Base-by-base conservation (phyloP, 192 early-diverging fungal species). In the Backusella luteola region DNA sequence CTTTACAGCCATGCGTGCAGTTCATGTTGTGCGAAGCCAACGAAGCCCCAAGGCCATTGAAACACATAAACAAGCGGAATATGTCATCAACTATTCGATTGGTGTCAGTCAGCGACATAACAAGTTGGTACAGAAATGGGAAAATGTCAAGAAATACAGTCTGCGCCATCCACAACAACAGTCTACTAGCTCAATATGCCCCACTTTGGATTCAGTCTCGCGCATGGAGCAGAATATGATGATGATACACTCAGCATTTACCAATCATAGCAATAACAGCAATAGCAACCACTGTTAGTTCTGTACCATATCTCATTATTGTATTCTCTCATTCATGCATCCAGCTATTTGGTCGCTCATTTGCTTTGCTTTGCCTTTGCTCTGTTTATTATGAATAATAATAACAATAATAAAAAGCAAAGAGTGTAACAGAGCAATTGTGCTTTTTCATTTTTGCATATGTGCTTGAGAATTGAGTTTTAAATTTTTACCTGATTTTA, bases 41-140 rank as follows among this genome's bases (percentile, higher is more conserved):
- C 77, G 93, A 44, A 89, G 88, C 35, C 81, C 88, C 17, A 94
- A 93, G 72, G 90, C 91, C 3, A 92, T 94, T 53, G 93, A 94
- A 76, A 94, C 93, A 9, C 79, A 79, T 72, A 79, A 81, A n/a
- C 92, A 94, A 69, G 90, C 86, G 46, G 85, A 88, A 44, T 90
- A 88, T 71, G 81, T 90, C 49, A 73, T 79, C n/a, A 80, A 70
- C 17, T 89, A 86, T 52, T 67, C 70, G 12, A 71, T 49, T 63
- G 23, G 23, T 1, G 56, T 63, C 56, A 63, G 56, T 26, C 56
- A 63, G 26, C 56, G 56, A 0, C 6, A 63, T 21, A 63, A 63
- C 26, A 63, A 63, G 26, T 63, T 63, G 11, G 1, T 63, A 4
- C 21, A 26, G 9, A 63, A 63, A 63, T 63, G 56, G 56, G 56